Conservation (phyloP, 1,139 yeast genomes). For the Saccharomycopsis crataegensis region DNA sequence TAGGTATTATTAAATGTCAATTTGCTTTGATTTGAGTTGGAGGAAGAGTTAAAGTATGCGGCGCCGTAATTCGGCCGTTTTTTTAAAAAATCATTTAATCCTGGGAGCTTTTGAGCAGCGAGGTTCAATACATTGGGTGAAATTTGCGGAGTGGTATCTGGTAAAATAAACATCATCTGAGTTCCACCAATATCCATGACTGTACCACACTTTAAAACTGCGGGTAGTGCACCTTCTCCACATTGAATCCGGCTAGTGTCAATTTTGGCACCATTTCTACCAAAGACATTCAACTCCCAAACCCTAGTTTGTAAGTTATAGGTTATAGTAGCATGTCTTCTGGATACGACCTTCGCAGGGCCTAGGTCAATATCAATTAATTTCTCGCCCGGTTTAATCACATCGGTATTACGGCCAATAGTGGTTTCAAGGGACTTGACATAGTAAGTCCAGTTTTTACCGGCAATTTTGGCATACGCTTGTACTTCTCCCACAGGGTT, state of each 20-base stretch:
- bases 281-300: constrained; percentile 81
- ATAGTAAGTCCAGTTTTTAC: constrained; percentile 89
- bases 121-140: constrained; percentile 43
- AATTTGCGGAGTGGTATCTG: constrained; percentile 76
- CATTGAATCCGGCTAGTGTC: constrained; percentile 56
- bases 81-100: constrained; percentile 21
- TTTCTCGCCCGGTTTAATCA: constrained; percentile 35
- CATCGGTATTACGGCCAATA: constrained; percentile 72
- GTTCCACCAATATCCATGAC: constrained; percentile 93
- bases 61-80: constrained; percentile 22
- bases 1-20: constrained; percentile 8
- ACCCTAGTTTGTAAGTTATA: constrained; percentile 67
- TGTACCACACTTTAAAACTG: constrained; percentile 73
- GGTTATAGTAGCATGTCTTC: constrained; percentile 79
- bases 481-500: constrained; percentile 42
- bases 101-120: constrained; percentile 28
- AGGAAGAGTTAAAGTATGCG: constrained; percentile 5
- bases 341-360: constrained; percentile 90
- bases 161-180: constrained; percentile 97
- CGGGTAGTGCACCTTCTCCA: constrained; percentile 38
- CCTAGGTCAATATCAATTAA: constrained; percentile 83
- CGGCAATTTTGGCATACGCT: constrained; percentile 47
- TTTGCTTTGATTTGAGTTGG: background rate
- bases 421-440: constrained; percentile 73
- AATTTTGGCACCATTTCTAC: constrained; percentile 89